phyloP scores from a whole-genome alignment of 129 eudicot species.

The Calendula officinalis region DNA sequence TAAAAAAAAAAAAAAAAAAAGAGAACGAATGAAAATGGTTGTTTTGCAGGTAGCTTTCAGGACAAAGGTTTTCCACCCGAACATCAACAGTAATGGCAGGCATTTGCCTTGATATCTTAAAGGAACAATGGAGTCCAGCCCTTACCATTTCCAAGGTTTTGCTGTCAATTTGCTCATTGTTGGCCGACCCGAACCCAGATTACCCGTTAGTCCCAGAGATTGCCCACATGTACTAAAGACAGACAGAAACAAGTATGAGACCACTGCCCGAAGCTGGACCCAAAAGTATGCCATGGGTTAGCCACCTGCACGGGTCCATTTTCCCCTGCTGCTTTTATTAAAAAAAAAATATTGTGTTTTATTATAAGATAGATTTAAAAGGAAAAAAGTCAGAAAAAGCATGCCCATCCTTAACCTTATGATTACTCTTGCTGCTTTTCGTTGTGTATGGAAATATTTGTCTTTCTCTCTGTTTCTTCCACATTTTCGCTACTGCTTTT shows the following conservation, averaged over 20 bases:
- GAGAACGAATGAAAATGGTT: too few species aligned
- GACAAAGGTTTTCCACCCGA: constrained; percentile 41
- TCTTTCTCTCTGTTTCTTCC: constrained; percentile 5
- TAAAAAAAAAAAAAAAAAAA: too few species aligned
- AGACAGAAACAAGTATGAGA: constrained; percentile 39
- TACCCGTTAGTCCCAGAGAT: constrained; percentile 48
- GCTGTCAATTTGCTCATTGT: constrained; percentile 43
- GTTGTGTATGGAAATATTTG: constrained; percentile 24
- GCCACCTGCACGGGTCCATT: constrained; percentile 18
- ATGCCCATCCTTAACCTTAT: constrained; percentile 9
- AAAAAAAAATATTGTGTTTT: constrained; percentile 5
- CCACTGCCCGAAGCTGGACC: constrained; percentile 49
- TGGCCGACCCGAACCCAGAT: constrained; percentile 44
- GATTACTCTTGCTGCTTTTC: constrained; percentile 10
- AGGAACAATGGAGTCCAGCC: constrained; percentile 44
- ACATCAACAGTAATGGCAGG: constrained; percentile 43
- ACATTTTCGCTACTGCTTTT: not conserved
- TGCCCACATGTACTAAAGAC: constrained; percentile 50
- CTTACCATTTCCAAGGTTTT: constrained; percentile 41
- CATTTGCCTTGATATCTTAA: constrained; percentile 38
- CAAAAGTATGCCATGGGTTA: constrained; percentile 48
- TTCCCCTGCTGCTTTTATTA: constrained; percentile 10
- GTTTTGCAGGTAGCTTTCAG: constrained; percentile 34
- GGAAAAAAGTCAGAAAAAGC: constrained; percentile 15
- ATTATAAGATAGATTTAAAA: constrained; percentile 26